These are phyloP conservation scores for Fusarium nelsonii DNA, from an alignment of 2,329 filamentous ascomycete genomes.

Conservation along the genomic window DNA sequence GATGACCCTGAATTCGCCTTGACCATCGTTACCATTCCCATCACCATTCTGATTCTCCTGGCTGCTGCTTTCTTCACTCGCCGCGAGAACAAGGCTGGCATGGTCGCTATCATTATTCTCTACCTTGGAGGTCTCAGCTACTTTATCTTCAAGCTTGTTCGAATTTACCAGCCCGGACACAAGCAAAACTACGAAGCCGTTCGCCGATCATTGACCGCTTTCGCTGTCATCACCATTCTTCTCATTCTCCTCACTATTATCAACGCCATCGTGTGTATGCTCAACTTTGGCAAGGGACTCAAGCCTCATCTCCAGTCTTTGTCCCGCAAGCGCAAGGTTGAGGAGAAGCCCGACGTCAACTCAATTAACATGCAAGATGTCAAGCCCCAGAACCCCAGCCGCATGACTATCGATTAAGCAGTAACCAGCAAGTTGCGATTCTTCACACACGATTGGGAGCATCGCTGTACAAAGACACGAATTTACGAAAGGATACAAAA, in stretches of 20 bases:
- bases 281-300: slow-evolving; percentile 90
- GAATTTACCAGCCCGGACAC: slow-evolving; percentile 83
- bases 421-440: slow-evolving; percentile 23
- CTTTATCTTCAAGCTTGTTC: slow-evolving; percentile 97
- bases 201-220: slow-evolving; percentile 87
- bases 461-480: slow-evolving; percentile 54
- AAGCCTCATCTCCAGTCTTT: slow-evolving; percentile 82
- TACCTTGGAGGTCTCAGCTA: slow-evolving; percentile 92
- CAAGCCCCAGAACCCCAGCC: slow-evolving; percentile 65
- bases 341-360: slow-evolving; percentile 68
- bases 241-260: slow-evolving; percentile 89
- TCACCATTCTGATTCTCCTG: slow-evolving; percentile 90
- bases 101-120: slow-evolving; percentile 81
- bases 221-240: slow-evolving; percentile 91
- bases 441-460: slow-evolving; percentile 4
- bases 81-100: slow-evolving; percentile 83
- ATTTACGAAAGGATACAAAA: slow-evolving; percentile 51
- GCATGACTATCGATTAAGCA: slow-evolving; percentile 72
- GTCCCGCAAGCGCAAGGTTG: slow-evolving; percentile 55
- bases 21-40: slow-evolving; percentile 88
- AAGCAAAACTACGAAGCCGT: slow-evolving; percentile 78
- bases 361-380: slow-evolving; percentile 69
- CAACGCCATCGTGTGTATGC: slow-evolving; percentile 87
- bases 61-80: slow-evolving; percentile 87
- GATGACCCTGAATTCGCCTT: slow-evolving; percentile 82